Evolutionary conservation across 805 yeast species (phyloP), one percentile per base, ranked within the genome.

Genomic region (Lipomyces sp.): DNA sequence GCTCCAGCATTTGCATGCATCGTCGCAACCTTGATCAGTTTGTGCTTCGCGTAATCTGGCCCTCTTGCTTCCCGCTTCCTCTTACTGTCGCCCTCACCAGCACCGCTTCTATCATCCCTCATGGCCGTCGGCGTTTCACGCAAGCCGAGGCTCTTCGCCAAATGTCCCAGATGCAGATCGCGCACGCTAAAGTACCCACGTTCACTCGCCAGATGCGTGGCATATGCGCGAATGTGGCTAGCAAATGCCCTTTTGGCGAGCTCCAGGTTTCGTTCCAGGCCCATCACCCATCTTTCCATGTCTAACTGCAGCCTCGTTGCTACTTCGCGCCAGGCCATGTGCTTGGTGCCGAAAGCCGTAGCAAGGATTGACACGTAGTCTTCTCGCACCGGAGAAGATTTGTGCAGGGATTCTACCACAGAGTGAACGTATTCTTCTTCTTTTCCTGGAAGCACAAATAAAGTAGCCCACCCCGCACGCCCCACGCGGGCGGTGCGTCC

Each of bases 401-500:
- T 76, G 67, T 85, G 95, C 41, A 74, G 72, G 4, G 75, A 73
- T 41, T 73, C 74, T 41, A 86, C 75, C 46, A 77, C 78, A 21
- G 81, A 85, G 11, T 45, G 49, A 55, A 84, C 72, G 63, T 89
- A 91, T 13, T 80, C 82, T 70, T 91, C 98, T 68, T 91, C 98
- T 53, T 73, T 77, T 1, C 96, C 95, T 1, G 99, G 98, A 29
- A 91, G 71, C 37, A 93, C 71, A 63, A 91, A 88, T 51, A 93
- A 68, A 1, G 81, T 67, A 1, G 97, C 85, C 34, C 75, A 75
- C 66, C 99, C 99, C 35, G 72, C 68, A 39, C 81, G 77, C 57
- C 98, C 98, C n/a, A 95, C 95, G 71, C 99, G 82, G 7, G 99
- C 99, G 11, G 98, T 89, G 73, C 99, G 82, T 47, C 99, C 99